Percentiles rank a stretch among this genome's conserved stretches.
Conservation (phyloP, 1,284 basidiomycete species). For the Naganishia albida region DNA sequence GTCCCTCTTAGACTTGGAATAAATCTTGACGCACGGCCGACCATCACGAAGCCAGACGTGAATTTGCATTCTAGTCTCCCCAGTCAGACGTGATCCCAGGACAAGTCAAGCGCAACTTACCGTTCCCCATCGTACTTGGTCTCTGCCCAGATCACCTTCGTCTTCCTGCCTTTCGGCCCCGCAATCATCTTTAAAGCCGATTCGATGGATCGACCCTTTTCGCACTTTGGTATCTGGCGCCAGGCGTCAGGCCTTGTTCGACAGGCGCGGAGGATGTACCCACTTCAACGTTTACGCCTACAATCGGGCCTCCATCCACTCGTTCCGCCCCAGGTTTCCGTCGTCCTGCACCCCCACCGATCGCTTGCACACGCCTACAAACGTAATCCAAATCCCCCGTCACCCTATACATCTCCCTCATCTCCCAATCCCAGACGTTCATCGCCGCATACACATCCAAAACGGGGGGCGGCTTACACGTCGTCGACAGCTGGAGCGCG, state of each 20-base stretch:
- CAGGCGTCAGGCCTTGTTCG: not conserved
- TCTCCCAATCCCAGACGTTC: conserved; percentile 67
- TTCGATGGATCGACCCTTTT: conserved; percentile 64
- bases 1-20: conserved; percentile 79
- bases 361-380: conserved; percentile 59
- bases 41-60: conserved; percentile 63
- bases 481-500: conserved; percentile 53
- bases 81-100: conserved; percentile 3
- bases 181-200: conserved; percentile 62
- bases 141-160: conserved; percentile 70
- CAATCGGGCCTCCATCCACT: conserved; percentile 46
- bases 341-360: conserved; percentile 32
- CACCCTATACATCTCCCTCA: conserved; percentile 62
- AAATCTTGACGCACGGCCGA: conserved; percentile 65
- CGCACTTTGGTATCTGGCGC: conserved; percentile 78
- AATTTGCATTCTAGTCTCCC: conserved; percentile 65
- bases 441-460: conserved; percentile 68
- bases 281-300: conserved; percentile 64
- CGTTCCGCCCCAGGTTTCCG: conserved; percentile 19
- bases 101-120: conserved; percentile 45
- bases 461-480: conserved; percentile 54
- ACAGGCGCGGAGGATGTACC: conserved; percentile 22
- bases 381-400: conserved; percentile 65
- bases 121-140: conserved; percentile 89
- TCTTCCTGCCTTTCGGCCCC: conserved; percentile 35